Conservation (phyloP, 257 asterid genomes). For the Apocynum venetum region DNA sequence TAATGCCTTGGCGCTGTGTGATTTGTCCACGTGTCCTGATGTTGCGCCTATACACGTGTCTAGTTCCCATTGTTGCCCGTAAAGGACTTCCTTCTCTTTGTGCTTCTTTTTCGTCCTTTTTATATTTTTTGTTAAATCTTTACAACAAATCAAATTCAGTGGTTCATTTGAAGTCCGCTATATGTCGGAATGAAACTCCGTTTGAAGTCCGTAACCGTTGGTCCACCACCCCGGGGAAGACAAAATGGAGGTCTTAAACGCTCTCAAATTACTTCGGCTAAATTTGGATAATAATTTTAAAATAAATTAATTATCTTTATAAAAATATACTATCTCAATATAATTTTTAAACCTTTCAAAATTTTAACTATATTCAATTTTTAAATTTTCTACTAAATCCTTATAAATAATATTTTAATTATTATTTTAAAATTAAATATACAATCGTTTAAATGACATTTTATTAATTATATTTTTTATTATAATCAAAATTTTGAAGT, state of each 20-base stretch:
- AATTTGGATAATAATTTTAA: too few relatives aligned
- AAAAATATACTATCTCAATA: too few relatives aligned
- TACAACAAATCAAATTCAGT: conserved; percentile 8
- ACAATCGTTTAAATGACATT: too few relatives aligned
- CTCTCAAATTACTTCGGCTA: background rate
- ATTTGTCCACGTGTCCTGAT: conserved; percentile 15
- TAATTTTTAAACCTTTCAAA: too few relatives aligned
- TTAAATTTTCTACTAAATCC: too few relatives aligned
- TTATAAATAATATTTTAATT: too few relatives aligned
- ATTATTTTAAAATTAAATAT: too few relatives aligned
- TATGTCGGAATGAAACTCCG: conserved; percentile 25
- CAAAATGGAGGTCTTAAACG: background rate
- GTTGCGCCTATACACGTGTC: background rate
- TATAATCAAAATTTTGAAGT: too few relatives aligned
- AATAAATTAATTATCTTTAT: too few relatives aligned
- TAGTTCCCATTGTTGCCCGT: background rate
- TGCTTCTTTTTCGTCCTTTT: background rate
- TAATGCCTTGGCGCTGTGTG: background rate
- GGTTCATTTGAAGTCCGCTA: conserved; percentile 22
- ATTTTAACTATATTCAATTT: too few relatives aligned
- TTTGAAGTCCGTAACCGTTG: conserved; percentile 29
- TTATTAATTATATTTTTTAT: too few relatives aligned
- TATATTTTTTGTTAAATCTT: too few relatives aligned
- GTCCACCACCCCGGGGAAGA: background rate
- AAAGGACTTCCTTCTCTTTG: conserved; percentile 6